Base-by-base conservation (phyloP, 805 yeast genomes). In the Metschnikowia reukaufii region DNA sequence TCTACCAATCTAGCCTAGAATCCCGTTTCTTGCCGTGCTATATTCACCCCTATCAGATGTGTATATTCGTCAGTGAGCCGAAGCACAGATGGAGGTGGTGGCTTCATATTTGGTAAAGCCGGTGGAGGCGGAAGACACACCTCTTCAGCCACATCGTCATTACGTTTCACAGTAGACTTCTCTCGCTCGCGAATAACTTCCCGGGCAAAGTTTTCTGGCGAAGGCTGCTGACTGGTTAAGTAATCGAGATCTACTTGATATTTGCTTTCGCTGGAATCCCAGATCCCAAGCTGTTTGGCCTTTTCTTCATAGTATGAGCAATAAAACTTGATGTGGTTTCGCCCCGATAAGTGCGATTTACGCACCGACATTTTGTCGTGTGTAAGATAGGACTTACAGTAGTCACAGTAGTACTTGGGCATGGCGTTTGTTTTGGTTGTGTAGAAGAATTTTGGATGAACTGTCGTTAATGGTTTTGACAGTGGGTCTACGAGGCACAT, bases 351-450 rank as follows among this genome's bases (percentile, higher is more conserved):
- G 65, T 89, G 97, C 35, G 89, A 82, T 59, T 85, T 84, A 18
- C 96, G 68, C 45, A 89, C 96, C 67, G 94, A 85, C 57, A 81
- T 72, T n/a, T 94, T 85, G 65, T 88, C 96, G 62, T 89, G 96
- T 1, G 96, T 89, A 48, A 90, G 69, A 57, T 85, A 84, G 16
- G 89, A 81, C 60, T 82, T 82, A 63, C 96, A 89, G 62, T 88
- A 89, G 56, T 86, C 94, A 65, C 96, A 89, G 67, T 84, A 86
- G 63, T 83, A 86, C 52, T 83, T 78, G 2, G 82, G 84, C 90
- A 84, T 82, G 13, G 34, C 39, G 33, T 12, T 9, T 9, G n/a
- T 19, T 13, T 34, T 34, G 12, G 7, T 34, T 17, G 20, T 4
- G 7, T n/a, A 12, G 17, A 31, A 10, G 8, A 13, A 31, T 31